Conservation (phyloP, 805 yeast species). For the Kuraishia floccosa region DNA sequence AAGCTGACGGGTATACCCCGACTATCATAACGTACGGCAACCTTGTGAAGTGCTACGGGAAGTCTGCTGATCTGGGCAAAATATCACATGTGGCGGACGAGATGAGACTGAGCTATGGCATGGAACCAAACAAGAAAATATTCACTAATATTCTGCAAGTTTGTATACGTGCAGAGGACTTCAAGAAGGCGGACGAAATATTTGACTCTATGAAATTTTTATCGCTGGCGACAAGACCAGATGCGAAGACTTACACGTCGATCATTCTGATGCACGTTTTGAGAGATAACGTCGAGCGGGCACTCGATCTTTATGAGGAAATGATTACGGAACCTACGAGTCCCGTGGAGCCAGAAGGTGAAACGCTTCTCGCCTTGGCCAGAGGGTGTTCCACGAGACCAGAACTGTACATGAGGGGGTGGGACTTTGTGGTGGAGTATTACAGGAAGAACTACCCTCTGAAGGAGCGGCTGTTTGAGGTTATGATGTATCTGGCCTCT, state of each 20-base stretch:
- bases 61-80: conserved; percentile 21
- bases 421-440: conserved; percentile 68
- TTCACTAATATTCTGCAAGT: conserved; percentile 52
- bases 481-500: conserved; percentile 69
- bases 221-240: conserved; percentile 57
- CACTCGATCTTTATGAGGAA: conserved; percentile 67
- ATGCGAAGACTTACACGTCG: conserved; percentile 53
- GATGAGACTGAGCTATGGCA: conserved; percentile 24
- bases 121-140: conserved; percentile 31
- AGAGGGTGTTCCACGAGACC: conserved; percentile 52
- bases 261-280: conserved; percentile 58
- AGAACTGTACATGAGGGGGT: conserved; percentile 44
- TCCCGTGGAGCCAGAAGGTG: conserved; percentile 27
- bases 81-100: conserved; percentile 24
- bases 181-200: conserved; percentile 52
- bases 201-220: conserved; percentile 83
- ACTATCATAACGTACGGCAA: conserved; percentile 29
- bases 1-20: conserved; percentile 14
- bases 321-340: conserved; percentile 27
- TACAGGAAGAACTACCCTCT: conserved; percentile 25
- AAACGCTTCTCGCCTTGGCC: conserved; percentile 46
- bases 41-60: conserved; percentile 33
- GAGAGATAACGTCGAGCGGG: conserved; percentile 57
- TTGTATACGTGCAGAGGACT: conserved; percentile 39
- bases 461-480: conserved; percentile 38